Conservation (phyloP, 306 rosid genomes). For the Abrus precatorius region DNA sequence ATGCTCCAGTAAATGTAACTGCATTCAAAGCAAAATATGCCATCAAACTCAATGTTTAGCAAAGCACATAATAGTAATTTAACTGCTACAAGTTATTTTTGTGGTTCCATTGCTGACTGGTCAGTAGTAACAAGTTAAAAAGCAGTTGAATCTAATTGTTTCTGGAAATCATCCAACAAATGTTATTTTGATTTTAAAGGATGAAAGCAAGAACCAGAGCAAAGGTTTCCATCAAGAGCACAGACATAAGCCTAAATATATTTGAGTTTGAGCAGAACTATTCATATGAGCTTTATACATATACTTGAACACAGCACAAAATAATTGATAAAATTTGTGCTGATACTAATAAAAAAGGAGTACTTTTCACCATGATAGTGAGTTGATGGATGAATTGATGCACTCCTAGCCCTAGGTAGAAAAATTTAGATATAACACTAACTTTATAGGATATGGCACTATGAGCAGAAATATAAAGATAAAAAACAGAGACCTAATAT, state of each 20-base stretch:
- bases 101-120: constrained; percentile 28
- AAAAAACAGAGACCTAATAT: constrained; percentile 12
- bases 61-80: constrained; percentile 4
- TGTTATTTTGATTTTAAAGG: constrained; percentile 22
- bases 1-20: constrained; percentile 87
- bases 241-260: constrained; percentile 25
- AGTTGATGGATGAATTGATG: constrained; percentile 3
- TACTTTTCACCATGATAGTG: constrained; percentile 4
- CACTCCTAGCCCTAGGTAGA: background rate
- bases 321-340: constrained; percentile 16
- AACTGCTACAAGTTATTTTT: background rate
- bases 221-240: constrained; percentile 15
- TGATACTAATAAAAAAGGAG: background rate
- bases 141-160: constrained; percentile 18
- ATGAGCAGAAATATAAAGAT: constrained; percentile 34
- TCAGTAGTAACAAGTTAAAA: constrained; percentile 3
- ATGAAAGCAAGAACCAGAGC: constrained; percentile 14
- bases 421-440: constrained; percentile 26
- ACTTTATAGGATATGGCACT: constrained; percentile 31
- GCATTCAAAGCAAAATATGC: constrained; percentile 54
- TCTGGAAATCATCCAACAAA: constrained; percentile 29
- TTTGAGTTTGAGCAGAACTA: constrained; percentile 15
- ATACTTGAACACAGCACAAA: constrained; percentile 23
- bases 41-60: constrained; percentile 42
- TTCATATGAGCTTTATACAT: background rate